Base-by-base conservation (phyloP, 1,139 yeast species). In the Nematodospora anomalae region DNA sequence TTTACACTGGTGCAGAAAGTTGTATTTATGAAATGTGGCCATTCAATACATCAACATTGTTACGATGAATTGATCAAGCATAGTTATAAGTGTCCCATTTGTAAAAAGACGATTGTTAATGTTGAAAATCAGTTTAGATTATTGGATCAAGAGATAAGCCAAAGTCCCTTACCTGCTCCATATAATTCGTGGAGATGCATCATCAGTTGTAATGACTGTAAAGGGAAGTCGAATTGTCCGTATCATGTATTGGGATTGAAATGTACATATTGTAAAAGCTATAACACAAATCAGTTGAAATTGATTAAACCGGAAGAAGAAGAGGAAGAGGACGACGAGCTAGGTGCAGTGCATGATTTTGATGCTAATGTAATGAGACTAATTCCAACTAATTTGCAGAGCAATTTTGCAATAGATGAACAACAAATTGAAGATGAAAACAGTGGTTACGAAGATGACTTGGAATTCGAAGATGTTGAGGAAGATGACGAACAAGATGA, bases 21-120 rank as follows among this genome's bases (percentile, higher is more conserved):
- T 27, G 95, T 88, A 12, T 88, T 89, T 58, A 88, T 90, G 96
- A 76, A 79, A 34, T 90, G 97, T 60, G 97, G 97, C 3, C 97
- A 90, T 61, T 87, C 95, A 33, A 89, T 90, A 43, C 97, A 90
- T 61, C 89, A 88, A 55, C 57, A 62, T 23, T 90, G 97, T 57
- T 89, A 81, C 55, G 81, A 81, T 42, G 92, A 86, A 48, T 80
- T 85, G 56, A 78, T 88, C 13, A 75, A 80, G 47, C 88, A 85
- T 53, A 79, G 87, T 14, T 89, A 87, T 67, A 86, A 86, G 56
- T 90, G 97, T 58, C 97, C 97, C 1, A 74, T 88, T 2, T 90
- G 97, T 56, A 82, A 87, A 36, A 80, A 86, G 47, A 83, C 96
- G 0, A 78, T 90, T 30, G 72, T 84, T 26, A 87, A 88, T 60